Evolutionary conservation across 495 filamentous ascomycete species (phyloP).

Genomic region (Penicillium desertorum): DNA sequence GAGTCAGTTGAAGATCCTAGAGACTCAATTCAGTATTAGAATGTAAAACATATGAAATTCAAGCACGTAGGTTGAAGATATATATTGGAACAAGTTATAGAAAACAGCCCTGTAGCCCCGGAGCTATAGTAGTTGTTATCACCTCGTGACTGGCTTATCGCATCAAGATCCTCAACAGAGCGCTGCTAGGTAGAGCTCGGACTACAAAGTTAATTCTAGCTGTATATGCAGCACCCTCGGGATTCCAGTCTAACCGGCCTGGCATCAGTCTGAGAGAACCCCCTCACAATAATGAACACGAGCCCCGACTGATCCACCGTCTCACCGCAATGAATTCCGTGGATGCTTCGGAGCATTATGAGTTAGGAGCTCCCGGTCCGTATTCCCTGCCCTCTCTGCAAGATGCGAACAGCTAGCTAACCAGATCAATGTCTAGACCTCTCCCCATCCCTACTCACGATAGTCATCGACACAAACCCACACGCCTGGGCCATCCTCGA

Average conservation of each 20-base stretch:
- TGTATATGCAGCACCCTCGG: background rate
- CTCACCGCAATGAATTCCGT: conserved; percentile 72
- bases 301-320: conserved; percentile 10
- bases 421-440: conserved; percentile 48
- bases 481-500: conserved; percentile 84
- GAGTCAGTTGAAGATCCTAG: background rate
- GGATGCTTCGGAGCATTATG: conserved; percentile 85
- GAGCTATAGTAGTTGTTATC: conserved; percentile 11
- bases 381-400: conserved; percentile 6
- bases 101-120: background rate
- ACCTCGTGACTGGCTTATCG: conserved; percentile 15
- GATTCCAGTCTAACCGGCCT: background rate
- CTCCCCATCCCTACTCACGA: conserved; percentile 80
- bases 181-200: background rate
- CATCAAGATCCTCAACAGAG: background rate
- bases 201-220: background rate
- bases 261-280: background rate
- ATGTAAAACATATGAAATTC: background rate
- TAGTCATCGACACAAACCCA: conserved; percentile 95
- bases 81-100: background rate
- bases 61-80: background rate
- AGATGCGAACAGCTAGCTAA: background rate
- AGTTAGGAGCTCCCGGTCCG: conserved; percentile 42
- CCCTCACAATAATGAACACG: conserved; percentile 1
- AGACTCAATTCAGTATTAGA: background rate